Percentiles rank a stretch among this genome's conserved stretches.
Conservation (phyloP, 1,139 yeast species). For the Hansenula anomala region DNA sequence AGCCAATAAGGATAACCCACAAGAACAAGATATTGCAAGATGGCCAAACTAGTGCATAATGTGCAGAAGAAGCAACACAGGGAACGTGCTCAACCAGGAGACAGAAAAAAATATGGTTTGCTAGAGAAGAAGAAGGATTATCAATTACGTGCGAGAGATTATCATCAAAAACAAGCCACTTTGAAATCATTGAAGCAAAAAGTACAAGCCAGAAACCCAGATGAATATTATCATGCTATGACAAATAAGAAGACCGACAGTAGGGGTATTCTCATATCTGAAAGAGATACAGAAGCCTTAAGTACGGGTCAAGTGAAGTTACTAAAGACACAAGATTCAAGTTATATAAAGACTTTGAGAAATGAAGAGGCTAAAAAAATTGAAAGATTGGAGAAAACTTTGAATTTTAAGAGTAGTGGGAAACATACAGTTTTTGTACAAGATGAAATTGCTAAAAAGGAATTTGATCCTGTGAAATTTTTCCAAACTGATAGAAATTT, state of each 20-base stretch:
- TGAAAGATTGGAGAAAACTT: slow-evolving; percentile 49
- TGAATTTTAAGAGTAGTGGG: slow-evolving; percentile 55
- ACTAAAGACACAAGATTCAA: slow-evolving; percentile 84
- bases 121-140: slow-evolving; percentile 96
- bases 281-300: slow-evolving; percentile 61
- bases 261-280: slow-evolving; percentile 60
- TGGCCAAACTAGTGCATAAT: slow-evolving; percentile 74
- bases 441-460: slow-evolving; percentile 44
- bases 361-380: slow-evolving; percentile 64
- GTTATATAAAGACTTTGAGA: slow-evolving; percentile 75
- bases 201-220: slow-evolving; percentile 79
- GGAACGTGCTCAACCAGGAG: slow-evolving; percentile 83
- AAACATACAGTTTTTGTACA: slow-evolving; percentile 87
- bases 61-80: slow-evolving; percentile 94
- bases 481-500: slow-evolving; percentile 69
- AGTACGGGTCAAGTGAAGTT: slow-evolving; percentile 73
- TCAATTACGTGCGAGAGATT: slow-evolving; percentile 81
- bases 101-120: slow-evolving; percentile 71
- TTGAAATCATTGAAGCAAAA: slow-evolving; percentile 70
- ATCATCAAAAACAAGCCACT: slow-evolving; percentile 83
- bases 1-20: no score
- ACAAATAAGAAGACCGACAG: slow-evolving; percentile 60
- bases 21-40: slow-evolving; percentile 20
- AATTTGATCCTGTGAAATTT: slow-evolving; percentile 57
- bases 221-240: slow-evolving; percentile 96